phyloP scores from a whole-genome alignment of 2,329 filamentous ascomycete species.

The Stachybotrys echinatus region DNA sequence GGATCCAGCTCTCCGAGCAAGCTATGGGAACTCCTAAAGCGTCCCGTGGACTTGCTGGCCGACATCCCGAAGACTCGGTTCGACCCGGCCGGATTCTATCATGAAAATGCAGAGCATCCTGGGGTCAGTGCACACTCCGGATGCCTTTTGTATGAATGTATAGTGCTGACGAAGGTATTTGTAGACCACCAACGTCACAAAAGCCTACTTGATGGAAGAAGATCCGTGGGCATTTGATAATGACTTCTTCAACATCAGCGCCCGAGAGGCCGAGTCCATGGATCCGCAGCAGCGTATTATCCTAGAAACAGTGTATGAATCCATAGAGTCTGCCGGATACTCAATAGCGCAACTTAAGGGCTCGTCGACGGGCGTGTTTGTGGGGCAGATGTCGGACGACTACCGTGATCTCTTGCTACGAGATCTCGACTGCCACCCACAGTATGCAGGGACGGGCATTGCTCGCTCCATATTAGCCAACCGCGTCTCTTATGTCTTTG shows the following conservation, averaged over 20 bases:
- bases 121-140: neutral
- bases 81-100: constrained; percentile 5
- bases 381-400: constrained; percentile 25
- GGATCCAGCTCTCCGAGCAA: constrained; percentile 23
- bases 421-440: constrained; percentile 22
- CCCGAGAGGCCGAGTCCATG: constrained; percentile 23
- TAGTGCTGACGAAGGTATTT: neutral
- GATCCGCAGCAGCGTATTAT: constrained; percentile 25
- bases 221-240: constrained; percentile 14
- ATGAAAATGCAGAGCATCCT: neutral
- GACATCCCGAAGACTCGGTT: constrained; percentile 16
- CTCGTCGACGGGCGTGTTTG: constrained; percentile 22
- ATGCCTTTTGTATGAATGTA: neutral
- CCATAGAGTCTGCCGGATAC: constrained; percentile 24
- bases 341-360: constrained; percentile 17
- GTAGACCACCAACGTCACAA: neutral
- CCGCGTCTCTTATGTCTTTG: constrained; percentile 34
- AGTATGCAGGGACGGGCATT: constrained; percentile 15
- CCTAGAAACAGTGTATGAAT: constrained; percentile 29
- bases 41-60: constrained; percentile 27
- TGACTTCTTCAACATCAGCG: constrained; percentile 24
- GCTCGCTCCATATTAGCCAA: constrained; percentile 24
- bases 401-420: constrained; percentile 28
- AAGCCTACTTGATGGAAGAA: constrained; percentile 8
- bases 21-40: constrained; percentile 26